Conservation (phyloP, 2,329 filamentous ascomycete species). For the Beauveria caledonica region DNA sequence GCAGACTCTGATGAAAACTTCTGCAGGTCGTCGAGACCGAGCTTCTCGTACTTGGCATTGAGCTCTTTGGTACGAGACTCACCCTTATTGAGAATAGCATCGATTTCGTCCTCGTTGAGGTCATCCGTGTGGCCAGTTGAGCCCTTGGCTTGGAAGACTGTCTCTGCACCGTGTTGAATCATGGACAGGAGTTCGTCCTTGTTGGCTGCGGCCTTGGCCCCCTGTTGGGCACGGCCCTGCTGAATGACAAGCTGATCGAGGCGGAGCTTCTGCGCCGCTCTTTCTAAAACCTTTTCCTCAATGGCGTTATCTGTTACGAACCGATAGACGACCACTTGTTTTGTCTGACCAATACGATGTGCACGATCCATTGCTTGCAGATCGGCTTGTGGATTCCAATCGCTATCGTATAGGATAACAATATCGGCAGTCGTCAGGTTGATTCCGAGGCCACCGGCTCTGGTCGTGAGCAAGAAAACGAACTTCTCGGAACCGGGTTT, state of each 20-base stretch:
- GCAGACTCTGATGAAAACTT: slow-evolving; percentile 97
- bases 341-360: slow-evolving; percentile 96
- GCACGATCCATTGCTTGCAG: slow-evolving; percentile 98
- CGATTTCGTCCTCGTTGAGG: slow-evolving; percentile 82
- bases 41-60: slow-evolving; percentile 90
- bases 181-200: slow-evolving; percentile 95
- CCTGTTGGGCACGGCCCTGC: slow-evolving; percentile 86
- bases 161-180: slow-evolving; percentile 98
- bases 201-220: slow-evolving; percentile 82
- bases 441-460: slow-evolving; percentile 92
- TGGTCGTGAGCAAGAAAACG: slow-evolving; percentile 87
- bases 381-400: slow-evolving; percentile 98
- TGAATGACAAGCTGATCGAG: slow-evolving; percentile 97
- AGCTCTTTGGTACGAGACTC: slow-evolving; percentile 84
- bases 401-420: slow-evolving; percentile 92
- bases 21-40: slow-evolving; percentile 92
- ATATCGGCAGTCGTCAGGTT: slow-evolving; percentile 94
- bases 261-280: slow-evolving; percentile 91
- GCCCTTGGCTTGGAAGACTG: slow-evolving; percentile 73
- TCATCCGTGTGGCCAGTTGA: slow-evolving; percentile 54
- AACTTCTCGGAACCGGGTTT: slow-evolving; percentile 93
- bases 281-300: slow-evolving; percentile 94
- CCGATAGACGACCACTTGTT: slow-evolving; percentile 92
- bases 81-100: slow-evolving; percentile 75
- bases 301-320: slow-evolving; percentile 98